Conservation (phyloP, 148 eudicot species). For the Salicornia ramosissima region DNA sequence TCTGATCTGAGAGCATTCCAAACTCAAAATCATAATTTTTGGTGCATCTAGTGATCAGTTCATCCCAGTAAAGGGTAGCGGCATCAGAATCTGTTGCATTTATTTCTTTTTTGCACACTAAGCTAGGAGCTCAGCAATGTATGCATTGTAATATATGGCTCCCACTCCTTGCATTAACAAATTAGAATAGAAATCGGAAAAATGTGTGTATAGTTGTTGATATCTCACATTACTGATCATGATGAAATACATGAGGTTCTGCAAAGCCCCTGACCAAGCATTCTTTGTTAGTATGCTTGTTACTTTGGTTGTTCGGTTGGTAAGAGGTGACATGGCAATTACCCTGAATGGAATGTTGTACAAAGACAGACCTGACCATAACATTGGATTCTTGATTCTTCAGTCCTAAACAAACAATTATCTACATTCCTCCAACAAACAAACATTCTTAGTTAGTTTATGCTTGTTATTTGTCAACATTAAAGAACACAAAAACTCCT, state of each 20-base stretch:
- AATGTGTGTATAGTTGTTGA: too few relatives aligned
- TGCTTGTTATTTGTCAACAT: too few relatives aligned
- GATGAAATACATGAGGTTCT: neutral
- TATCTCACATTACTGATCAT: neutral
- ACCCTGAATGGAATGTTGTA: too few relatives aligned
- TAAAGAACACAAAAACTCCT: too few relatives aligned
- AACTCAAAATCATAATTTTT: neutral
- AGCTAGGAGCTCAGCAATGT: neutral
- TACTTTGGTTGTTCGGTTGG: neutral
- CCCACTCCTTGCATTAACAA: neutral
- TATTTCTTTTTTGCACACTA: neutral
- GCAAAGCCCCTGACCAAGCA: constrained; percentile 4
- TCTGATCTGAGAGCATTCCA: neutral
- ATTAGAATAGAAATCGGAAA: neutral
- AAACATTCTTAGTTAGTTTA: too few relatives aligned
- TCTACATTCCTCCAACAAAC: too few relatives aligned
- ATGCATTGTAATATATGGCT: neutral
- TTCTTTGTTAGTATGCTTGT: neutral
- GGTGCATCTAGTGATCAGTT: neutral
- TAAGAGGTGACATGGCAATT: neutral
- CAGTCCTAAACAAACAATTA: too few relatives aligned
- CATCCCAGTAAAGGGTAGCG: neutral
- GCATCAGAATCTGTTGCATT: neutral
- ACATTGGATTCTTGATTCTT: too few relatives aligned
- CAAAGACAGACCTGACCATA: too few relatives aligned